Base-by-base conservation (phyloP, 2,329 filamentous ascomycete species). In the Colletotrichum filicis region DNA sequence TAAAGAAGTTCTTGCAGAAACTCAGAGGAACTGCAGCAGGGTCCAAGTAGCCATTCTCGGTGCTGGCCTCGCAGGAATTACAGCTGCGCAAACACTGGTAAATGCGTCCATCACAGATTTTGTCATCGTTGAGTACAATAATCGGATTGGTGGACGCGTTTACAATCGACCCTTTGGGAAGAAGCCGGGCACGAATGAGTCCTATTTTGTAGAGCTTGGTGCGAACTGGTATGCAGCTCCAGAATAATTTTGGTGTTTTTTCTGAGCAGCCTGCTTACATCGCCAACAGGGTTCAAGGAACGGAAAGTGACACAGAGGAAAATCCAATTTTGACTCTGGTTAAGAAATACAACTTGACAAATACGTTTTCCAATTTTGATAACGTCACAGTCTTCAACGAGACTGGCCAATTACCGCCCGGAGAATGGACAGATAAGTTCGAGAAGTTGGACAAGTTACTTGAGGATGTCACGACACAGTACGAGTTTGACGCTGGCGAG, bases 261-360 rank as follows among this genome's bases (percentile, higher is more conserved):
- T 22, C 22, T 22, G 22, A 22, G 22, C 22, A 6, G 28, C 11
- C 22, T 8, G 12, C n/a, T 55, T 9, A 61, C 58, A 19, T 9
- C 12, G 4, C 42, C 9, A 32, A 64, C 5, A 66, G 69, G 57
- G 58, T 67, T 5, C 58, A 66, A 26, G 58, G 32, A 16, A 79
- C 78, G 2, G 26, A 28, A 8, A 64, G 26, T 28, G 83, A 83
- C 42, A 9, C 32, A 2, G 64, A 59, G 22, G 87, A 90, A 60
- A 92, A 93, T 62, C 92, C 91, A 0, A 88, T 93, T 58, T 92
- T 90, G 89, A 87, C 85, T 0, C 79, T 92, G 78, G 87, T 88
- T 0, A 87, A 92, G 79, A 91, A 92, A 77, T 86, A 90, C 75
- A 82, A 86, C 0, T 75, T 93, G 9, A 81, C 82, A 1, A 92